Conservation (phyloP, 1,284 basidiomycete species). For the Cerrena zonata region DNA sequence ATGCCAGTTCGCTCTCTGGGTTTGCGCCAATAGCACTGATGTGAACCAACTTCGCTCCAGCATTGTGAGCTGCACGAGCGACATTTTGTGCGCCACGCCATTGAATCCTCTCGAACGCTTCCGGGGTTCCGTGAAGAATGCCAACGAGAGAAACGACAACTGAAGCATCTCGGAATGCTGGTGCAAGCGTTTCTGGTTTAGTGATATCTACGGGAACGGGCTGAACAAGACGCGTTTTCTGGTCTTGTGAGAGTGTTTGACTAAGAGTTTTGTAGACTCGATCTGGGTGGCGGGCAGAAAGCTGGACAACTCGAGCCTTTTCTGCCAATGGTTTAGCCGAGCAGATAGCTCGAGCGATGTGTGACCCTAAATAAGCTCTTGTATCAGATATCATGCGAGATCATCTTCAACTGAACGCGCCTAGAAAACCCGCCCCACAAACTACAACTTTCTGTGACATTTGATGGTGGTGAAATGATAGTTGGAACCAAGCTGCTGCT, state of each 20-base stretch:
- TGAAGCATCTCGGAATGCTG: conserved; percentile 47
- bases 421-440: conserved; percentile 64
- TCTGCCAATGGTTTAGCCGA: background rate
- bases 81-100: conserved; percentile 62
- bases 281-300: conserved; percentile 16
- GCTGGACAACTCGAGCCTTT: conserved; percentile 12
- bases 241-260: conserved; percentile 21
- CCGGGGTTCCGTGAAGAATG: conserved; percentile 49
- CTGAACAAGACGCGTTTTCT: conserved; percentile 36
- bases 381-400: background rate
- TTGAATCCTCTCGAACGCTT: conserved; percentile 56
- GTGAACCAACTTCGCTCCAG: conserved; percentile 52
- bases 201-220: conserved; percentile 52
- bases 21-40: conserved; percentile 61
- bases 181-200: conserved; percentile 36
- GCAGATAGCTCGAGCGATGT: conserved; percentile 43
- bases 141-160: conserved; percentile 63
- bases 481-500: too few relatives aligned
- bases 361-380: conserved; percentile 37
- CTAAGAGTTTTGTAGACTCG: conserved; percentile 5
- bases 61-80: conserved; percentile 40
- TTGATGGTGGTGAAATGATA: too few relatives aligned
- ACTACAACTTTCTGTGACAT: conserved; percentile 45
- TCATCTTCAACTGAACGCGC: conserved; percentile 24
- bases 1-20: conserved; percentile 40